These are phyloP conservation scores for Candida nemodendra DNA, from an alignment of 805 yeast species.

Conservation along the genomic window DNA sequence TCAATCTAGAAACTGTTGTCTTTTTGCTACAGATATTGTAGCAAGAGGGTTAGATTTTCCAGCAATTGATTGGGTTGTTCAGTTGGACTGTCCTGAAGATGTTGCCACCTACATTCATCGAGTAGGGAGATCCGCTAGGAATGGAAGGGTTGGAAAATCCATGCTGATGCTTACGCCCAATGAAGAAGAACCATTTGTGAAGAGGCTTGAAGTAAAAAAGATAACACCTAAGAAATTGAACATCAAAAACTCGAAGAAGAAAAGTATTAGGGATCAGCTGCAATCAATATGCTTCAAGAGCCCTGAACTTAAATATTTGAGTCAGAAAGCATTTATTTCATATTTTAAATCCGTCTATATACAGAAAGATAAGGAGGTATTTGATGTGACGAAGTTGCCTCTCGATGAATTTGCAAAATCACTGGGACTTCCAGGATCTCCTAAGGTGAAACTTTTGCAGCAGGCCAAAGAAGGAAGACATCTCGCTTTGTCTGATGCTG, in stretches of 20 bases:
- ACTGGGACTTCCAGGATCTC: conserved; percentile 94
- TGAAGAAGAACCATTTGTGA: conserved; percentile 76
- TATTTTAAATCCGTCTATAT: conserved; percentile 81
- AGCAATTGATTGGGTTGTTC: conserved; percentile 92
- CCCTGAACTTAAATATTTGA: conserved; percentile 88
- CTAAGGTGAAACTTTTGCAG: conserved; percentile 73
- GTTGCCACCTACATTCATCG: conserved; percentile 86
- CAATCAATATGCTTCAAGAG: conserved; percentile 90
- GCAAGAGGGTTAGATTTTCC: conserved; percentile 94
- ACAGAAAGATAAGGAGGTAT: conserved; percentile 85
- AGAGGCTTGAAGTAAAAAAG: conserved; percentile 56
- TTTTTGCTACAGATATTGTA: conserved; percentile 87
- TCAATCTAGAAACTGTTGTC: conserved; percentile 73
- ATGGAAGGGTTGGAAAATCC: conserved; percentile 81
- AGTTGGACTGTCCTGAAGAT: conserved; percentile 89
- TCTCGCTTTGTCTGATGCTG: conserved; percentile 28
- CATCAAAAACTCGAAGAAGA: conserved; percentile 70
- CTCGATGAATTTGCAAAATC: conserved; percentile 83
- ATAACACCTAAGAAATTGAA: conserved; percentile 72
- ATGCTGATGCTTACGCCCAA: conserved; percentile 78
- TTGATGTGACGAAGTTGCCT: conserved; percentile 74
- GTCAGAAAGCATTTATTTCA: conserved; percentile 93
- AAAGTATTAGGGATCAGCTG: conserved; percentile 74
- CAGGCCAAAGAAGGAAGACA: conserved; percentile 41
- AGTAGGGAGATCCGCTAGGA: conserved; percentile 88